A percentile compares a stretch with the other conserved stretches of the same genome.
Conservation (phyloP, 768 basidiomycete species). For the Auricularia sp. region DNA sequence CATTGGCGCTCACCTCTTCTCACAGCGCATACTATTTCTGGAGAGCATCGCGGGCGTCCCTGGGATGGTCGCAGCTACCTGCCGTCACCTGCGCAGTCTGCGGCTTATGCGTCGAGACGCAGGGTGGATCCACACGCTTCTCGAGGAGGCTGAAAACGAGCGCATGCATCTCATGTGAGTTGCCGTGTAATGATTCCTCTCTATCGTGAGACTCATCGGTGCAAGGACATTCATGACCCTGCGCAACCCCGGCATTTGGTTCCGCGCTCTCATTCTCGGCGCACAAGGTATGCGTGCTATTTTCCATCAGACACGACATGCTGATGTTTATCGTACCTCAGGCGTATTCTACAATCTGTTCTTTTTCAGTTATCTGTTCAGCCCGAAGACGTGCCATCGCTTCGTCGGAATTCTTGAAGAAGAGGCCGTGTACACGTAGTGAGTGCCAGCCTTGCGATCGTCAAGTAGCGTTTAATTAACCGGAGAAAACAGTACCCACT, state of each 20-base stretch:
- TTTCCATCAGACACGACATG: neutral
- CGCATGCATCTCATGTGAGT: constrained; percentile 83
- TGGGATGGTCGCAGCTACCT: constrained; percentile 85
- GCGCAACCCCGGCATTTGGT: constrained; percentile 65
- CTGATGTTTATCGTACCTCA: neutral
- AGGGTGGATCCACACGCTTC: constrained; percentile 79
- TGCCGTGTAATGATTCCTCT: constrained; percentile 15
- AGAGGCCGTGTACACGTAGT: constrained; percentile 92
- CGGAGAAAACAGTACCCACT: constrained; percentile 47
- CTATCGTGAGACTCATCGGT: constrained; percentile 9
- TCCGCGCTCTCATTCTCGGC: constrained; percentile 75
- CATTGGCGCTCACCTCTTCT: constrained; percentile 21
- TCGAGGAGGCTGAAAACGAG: constrained; percentile 96
- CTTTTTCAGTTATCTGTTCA: constrained; percentile 56
- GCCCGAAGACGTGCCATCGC: constrained; percentile 70
- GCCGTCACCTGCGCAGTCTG: constrained; percentile 81
- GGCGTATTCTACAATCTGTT: constrained; percentile 77
- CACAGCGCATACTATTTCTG: constrained; percentile 52
- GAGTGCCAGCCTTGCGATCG: constrained; percentile 21
- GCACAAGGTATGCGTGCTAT: constrained; percentile 55
- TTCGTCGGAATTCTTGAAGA: constrained; percentile 92
- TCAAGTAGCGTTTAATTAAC: constrained; percentile 5
- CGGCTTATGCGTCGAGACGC: constrained; percentile 50
- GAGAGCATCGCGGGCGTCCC: constrained; percentile 93
- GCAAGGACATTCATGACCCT: constrained; percentile 91